These are phyloP conservation scores for Arachnomyces sp. DNA, from an alignment of 2,329 filamentous ascomycete genomes.

Conservation along the genomic window DNA sequence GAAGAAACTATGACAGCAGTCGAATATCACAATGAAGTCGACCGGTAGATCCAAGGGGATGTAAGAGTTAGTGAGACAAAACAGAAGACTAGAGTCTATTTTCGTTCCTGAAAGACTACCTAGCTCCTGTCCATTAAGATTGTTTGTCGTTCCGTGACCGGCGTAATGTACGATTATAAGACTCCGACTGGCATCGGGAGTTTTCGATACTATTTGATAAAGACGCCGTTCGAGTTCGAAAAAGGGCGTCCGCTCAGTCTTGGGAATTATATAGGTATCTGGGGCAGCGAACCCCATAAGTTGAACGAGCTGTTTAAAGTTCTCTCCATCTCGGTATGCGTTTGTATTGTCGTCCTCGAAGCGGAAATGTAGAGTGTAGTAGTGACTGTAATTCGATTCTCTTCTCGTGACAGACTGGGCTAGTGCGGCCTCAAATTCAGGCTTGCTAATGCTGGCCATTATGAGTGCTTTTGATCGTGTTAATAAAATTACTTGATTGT, in stretches of 20 bases:
- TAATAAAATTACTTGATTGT: too few species aligned
- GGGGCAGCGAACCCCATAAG: not conserved
- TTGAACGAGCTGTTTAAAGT: not conserved
- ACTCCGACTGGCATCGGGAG: too few species aligned
- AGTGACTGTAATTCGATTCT: not conserved
- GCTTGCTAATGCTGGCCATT: too few species aligned
- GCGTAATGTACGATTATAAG: too few species aligned
- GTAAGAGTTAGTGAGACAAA: not conserved
- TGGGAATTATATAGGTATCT: too few species aligned
- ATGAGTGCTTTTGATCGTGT: too few species aligned
- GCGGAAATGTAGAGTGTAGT: not conserved
- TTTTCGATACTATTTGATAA: not conserved
- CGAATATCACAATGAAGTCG: conserved; percentile 3
- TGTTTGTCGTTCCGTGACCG: too few species aligned
- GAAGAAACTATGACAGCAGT: conserved; percentile 4
- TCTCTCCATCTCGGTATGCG: conserved; percentile 1
- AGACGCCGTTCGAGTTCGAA: not conserved
- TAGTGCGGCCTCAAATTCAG: conserved; percentile 2
- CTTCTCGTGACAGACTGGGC: not conserved
- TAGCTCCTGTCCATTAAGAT: too few species aligned
- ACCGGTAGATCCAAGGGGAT: conserved; percentile 1
- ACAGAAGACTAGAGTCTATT: too few species aligned
- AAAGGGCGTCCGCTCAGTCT: not conserved
- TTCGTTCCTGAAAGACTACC: too few species aligned
- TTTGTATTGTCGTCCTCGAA: conserved; percentile 3